Conservation (phyloP, 352 stramenopile species). For the Phytopythium litorale region DNA sequence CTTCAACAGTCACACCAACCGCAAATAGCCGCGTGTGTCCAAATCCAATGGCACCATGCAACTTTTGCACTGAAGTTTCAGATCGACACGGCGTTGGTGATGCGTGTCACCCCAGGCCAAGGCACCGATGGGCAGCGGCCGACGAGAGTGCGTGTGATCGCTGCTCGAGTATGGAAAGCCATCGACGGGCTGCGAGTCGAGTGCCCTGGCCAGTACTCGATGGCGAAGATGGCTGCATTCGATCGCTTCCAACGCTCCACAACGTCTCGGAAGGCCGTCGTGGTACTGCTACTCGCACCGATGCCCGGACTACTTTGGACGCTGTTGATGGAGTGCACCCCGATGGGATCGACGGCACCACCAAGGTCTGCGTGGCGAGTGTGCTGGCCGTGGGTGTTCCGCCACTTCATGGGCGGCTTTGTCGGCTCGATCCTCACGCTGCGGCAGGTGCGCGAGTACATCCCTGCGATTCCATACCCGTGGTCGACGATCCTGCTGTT, state of each 20-base stretch:
- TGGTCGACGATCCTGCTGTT: not conserved
- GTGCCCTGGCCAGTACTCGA: not conserved
- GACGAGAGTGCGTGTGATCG: not conserved
- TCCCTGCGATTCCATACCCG: not conserved
- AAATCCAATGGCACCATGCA: not conserved
- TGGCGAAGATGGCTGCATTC: not conserved
- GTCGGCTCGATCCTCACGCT: slow-evolving; percentile 2
- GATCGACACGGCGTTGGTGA: not conserved
- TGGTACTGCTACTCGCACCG: not conserved
- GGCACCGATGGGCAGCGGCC: not conserved
- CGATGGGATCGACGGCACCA: not conserved
- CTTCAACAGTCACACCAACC: not conserved
- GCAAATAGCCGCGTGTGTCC: not conserved
- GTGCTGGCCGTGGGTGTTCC: slow-evolving; percentile 5
- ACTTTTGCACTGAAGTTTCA: too few relatives aligned
- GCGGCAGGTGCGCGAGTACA: slow-evolving; percentile 1
- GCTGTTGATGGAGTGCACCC: slow-evolving; percentile 4
- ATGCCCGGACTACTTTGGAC: not conserved
- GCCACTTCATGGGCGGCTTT: slow-evolving; percentile 5
- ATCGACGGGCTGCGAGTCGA: not conserved
- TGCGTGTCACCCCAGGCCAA: not conserved
- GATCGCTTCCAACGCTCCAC: not conserved
- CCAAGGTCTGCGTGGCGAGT: not conserved
- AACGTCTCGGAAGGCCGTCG: not conserved
- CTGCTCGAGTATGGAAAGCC: not conserved